Conservation (phyloP, 2,329 filamentous ascomycete genomes). For the Aspergillus aculeatus region DNA sequence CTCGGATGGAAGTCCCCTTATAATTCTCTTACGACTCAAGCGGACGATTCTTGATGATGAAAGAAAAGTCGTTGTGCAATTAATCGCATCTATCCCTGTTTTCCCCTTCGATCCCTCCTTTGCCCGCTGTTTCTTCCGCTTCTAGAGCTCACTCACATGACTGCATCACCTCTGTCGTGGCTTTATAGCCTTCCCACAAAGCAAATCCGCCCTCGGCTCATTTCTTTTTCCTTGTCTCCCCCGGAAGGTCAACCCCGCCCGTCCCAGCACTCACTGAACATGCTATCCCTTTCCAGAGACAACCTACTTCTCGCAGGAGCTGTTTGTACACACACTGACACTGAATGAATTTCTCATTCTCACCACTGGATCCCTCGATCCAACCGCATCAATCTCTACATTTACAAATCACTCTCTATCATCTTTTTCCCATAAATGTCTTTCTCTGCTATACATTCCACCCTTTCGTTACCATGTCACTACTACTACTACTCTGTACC, state of each 20-base stretch:
- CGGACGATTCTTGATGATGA: slow-evolving; percentile 17
- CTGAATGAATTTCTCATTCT: not conserved
- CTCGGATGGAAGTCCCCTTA: not conserved
- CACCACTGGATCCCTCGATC: not conserved
- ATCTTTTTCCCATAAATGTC: not conserved
- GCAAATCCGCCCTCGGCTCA: too few species aligned
- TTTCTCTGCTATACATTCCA: not conserved
- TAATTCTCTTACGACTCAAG: slow-evolving; percentile 13
- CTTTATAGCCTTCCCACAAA: not conserved
- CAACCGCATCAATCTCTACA: not conserved
- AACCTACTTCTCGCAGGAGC: not conserved
- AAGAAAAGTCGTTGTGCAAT: slow-evolving; percentile 13
- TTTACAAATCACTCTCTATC: not conserved
- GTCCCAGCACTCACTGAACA: not conserved
- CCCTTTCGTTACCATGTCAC: not conserved
- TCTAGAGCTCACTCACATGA: not conserved
- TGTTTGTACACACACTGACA: not conserved
- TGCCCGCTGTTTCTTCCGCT: not conserved
- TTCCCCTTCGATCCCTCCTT: slow-evolving; percentile 1
- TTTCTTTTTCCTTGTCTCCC: not conserved
- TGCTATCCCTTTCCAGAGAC: too few species aligned
- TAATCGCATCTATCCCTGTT: slow-evolving; percentile 2
- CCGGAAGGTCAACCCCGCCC: not conserved
- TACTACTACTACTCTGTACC: not conserved
- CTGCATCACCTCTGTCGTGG: not conserved